phyloP scores from a whole-genome alignment of 1,139 yeast genomes.

The Candida sojae region DNA sequence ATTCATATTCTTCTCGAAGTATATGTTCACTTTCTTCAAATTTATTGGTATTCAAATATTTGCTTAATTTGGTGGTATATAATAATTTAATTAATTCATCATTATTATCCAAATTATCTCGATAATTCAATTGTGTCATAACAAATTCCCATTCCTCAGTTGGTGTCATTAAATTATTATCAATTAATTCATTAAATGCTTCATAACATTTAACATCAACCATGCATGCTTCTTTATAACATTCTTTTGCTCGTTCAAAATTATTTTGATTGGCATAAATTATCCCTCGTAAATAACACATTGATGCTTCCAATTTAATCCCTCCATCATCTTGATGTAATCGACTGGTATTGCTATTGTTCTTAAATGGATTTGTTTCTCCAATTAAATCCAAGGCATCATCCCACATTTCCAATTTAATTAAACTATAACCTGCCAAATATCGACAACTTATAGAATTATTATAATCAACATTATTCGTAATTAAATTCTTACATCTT shows the following conservation, averaged over 20 bases:
- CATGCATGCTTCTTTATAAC: constrained; percentile 81
- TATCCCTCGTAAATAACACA: constrained; percentile 83
- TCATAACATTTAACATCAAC: constrained; percentile 93
- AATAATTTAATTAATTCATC: constrained; percentile 75
- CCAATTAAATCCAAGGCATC: constrained; percentile 89
- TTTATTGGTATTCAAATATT: constrained; percentile 61
- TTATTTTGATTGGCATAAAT: constrained; percentile 83
- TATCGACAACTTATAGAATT: constrained; percentile 74
- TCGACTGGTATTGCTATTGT: constrained; percentile 7
- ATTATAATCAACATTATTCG: constrained; percentile 42
- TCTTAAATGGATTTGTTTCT: constrained; percentile 71
- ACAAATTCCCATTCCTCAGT: constrained; percentile 86
- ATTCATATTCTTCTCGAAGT: constrained; percentile 68
- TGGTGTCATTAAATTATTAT: constrained; percentile 78
- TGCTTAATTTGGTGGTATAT: constrained; percentile 76
- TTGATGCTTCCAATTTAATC: constrained; percentile 79
- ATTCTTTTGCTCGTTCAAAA: constrained; percentile 83
- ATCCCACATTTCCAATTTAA: constrained; percentile 79
- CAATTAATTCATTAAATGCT: constrained; percentile 80
- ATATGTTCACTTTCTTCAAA: constrained; percentile 68
- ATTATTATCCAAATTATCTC: constrained; percentile 69
- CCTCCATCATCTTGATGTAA: constrained; percentile 58
- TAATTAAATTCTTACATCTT: constrained; percentile 70
- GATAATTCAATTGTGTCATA: constrained; percentile 62
- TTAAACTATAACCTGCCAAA: constrained; percentile 72